phyloP scores from a whole-genome alignment of 768 basidiomycete genomes.

The Amanita pseudoporphyria region DNA sequence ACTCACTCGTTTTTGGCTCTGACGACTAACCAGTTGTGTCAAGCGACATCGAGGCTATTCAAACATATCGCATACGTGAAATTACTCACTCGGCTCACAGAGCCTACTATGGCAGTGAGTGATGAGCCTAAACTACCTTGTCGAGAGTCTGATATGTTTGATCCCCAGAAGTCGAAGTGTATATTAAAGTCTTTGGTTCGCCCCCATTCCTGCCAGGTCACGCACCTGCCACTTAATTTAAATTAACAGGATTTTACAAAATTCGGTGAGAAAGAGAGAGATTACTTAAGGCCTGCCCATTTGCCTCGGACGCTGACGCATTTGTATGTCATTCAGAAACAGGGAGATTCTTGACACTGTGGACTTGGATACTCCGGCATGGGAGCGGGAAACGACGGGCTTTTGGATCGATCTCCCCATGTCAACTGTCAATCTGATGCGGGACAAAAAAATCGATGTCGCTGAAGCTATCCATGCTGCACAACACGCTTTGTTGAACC shows the following conservation, averaged over 20 bases:
- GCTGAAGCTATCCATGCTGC: slow-evolving; percentile 84
- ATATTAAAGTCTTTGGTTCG: slow-evolving; percentile 68
- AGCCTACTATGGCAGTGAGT: slow-evolving; percentile 68
- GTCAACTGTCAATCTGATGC: slow-evolving; percentile 41
- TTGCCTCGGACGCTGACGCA: neutral
- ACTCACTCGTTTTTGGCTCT: neutral
- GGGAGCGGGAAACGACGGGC: slow-evolving; percentile 64
- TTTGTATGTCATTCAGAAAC: slow-evolving; percentile 29
- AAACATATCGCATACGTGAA: slow-evolving; percentile 65
- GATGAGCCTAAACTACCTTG: neutral
- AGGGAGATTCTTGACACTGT: slow-evolving; percentile 65
- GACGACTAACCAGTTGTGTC: neutral
- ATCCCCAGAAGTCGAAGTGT: slow-evolving; percentile 46
- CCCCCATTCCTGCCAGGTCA: slow-evolving; percentile 2
- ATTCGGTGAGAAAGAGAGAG: slow-evolving; percentile 37
- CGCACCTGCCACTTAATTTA: neutral
- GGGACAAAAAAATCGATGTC: slow-evolving; percentile 44
- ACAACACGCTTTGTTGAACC: slow-evolving; percentile 74
- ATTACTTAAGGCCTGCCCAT: neutral
- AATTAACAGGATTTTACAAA: slow-evolving; percentile 63
- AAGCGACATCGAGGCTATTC: slow-evolving; percentile 70
- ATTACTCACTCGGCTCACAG: slow-evolving; percentile 29
- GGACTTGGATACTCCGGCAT: slow-evolving; percentile 69
- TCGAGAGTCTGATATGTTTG: neutral
- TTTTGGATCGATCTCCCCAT: slow-evolving; percentile 72